Evolutionary conservation across 495 filamentous ascomycete genomes (phyloP), one percentile per base, ranked within the genome.

Genomic region (Tuber brumale): DNA sequence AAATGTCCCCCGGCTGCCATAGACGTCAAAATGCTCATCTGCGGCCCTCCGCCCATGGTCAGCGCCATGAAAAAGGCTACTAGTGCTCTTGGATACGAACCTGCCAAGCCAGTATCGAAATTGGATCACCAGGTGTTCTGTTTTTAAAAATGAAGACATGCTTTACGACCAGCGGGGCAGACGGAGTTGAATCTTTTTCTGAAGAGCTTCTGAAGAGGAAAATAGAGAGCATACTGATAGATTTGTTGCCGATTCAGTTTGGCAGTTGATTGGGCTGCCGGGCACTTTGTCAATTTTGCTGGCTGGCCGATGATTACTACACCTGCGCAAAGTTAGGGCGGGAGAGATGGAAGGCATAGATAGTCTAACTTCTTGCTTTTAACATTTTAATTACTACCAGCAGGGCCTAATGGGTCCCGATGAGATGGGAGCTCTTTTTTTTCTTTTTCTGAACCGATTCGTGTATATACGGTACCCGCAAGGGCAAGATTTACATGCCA

Each of bases 61-160:
- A 91, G 90, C 83, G 95, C 95, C 19, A 93, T 99, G 87, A 99
- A 99, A 91, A 98, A 97, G 89, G 89, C 93, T 14, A 91, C 93
- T 75, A 93, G 94, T 84, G 87, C 89, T 77, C 88, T 97, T 14
- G 95, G 95, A 73, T 99, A 92, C 87, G 88, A 92, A 83, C 97
- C 97, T 88, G 90, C 95, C 45, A 89, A 89, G 74, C 92, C 94
- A 44, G 94, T 97, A 80, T 97, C 94, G 90, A 98, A 97, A 89
- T 88, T 97, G 70, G 92, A 93, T 83, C 95, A 99, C 85, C 95
- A 97, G 85, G 94, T 99, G 80, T 99, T 99, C 88, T 95, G 93
- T 85, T 97, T 99, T 88, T 97, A 93, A 87, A 61, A 66, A 66
- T 66, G 14, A 16, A 19, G 31, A 66, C 35, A 48, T 18, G 12